Conservation (phyloP, 1,284 basidiomycete genomes). For the Leucoagaricus sp. region DNA sequence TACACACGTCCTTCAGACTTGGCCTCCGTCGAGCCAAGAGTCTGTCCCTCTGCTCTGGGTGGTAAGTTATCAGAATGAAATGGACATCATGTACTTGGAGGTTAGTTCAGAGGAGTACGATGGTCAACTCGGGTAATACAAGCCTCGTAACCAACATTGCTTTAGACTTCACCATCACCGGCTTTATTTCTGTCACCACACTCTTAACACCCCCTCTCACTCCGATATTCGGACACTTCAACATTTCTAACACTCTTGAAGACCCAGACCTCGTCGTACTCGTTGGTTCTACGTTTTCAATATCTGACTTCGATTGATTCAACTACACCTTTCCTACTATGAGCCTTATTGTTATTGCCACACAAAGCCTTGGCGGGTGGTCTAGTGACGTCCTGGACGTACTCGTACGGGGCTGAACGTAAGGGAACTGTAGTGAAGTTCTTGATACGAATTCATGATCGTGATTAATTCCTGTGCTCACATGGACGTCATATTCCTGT, state of each 20-base stretch:
- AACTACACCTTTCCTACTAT: conserved; percentile 37
- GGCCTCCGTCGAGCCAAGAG: conserved; percentile 28
- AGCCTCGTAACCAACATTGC: conserved; percentile 35
- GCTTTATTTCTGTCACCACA: conserved; percentile 26
- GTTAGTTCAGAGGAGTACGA: conserved; percentile 22
- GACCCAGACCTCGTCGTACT: conserved; percentile 32
- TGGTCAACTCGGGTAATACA: conserved; percentile 30
- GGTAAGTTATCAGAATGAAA: conserved; percentile 35
- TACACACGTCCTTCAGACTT: conserved; percentile 35
- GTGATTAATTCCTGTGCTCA: not conserved
- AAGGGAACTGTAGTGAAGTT: not conserved
- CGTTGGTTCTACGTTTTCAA: conserved; percentile 25
- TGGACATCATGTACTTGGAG: conserved; percentile 35
- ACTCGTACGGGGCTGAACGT: not conserved
- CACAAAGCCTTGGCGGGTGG: conserved; percentile 20
- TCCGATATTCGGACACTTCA: conserved; percentile 32
- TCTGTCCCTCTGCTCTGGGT: conserved; percentile 36
- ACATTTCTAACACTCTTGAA: conserved; percentile 35
- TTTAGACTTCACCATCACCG: conserved; percentile 30
- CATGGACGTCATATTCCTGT: not conserved
- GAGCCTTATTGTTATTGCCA: conserved; percentile 31
- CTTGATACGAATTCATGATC: not conserved
- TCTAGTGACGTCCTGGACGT: not conserved
- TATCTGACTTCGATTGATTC: conserved; percentile 30
- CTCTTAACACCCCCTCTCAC: conserved; percentile 30